Evolutionary conservation across 208 protist genomes (phyloP).

Genomic region (Trypanosoma rangeli): DNA sequence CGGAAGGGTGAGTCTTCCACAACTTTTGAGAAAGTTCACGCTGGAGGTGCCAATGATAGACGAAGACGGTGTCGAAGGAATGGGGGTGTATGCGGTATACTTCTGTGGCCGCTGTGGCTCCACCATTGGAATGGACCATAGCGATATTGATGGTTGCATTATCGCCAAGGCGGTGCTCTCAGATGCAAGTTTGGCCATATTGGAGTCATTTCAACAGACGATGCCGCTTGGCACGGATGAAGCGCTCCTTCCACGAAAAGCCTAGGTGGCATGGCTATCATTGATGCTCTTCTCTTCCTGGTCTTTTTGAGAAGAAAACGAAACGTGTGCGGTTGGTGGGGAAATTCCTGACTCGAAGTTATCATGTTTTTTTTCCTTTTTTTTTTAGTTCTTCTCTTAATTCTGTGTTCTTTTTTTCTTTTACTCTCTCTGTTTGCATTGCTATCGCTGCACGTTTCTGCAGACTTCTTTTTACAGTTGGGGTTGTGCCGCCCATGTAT

Average conservation of each 20-base stretch:
- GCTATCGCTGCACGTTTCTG: background rate
- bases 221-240: constrained; percentile 13
- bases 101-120: constrained; percentile 66
- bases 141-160: constrained; percentile 55
- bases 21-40: constrained; percentile 9
- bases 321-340: background rate
- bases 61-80: background rate
- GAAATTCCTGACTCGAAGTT: background rate
- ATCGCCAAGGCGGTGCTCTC: constrained; percentile 53
- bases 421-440: background rate
- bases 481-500: background rate
- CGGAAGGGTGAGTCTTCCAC: background rate
- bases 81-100: constrained; percentile 38
- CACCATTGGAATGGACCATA: constrained; percentile 56
- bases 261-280: background rate
- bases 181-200: constrained; percentile 41
- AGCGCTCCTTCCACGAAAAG: background rate
- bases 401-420: background rate
- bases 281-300: background rate
- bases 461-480: background rate
- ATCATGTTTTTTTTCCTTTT: background rate
- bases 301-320: background rate
- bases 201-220: constrained; percentile 54
- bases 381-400: background rate
- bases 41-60: constrained; percentile 12